Evolutionary conservation across 2,329 filamentous ascomycete species (phyloP), one percentile per base, ranked within the genome.

Genomic region (Xylariomycetidae sp.): DNA sequence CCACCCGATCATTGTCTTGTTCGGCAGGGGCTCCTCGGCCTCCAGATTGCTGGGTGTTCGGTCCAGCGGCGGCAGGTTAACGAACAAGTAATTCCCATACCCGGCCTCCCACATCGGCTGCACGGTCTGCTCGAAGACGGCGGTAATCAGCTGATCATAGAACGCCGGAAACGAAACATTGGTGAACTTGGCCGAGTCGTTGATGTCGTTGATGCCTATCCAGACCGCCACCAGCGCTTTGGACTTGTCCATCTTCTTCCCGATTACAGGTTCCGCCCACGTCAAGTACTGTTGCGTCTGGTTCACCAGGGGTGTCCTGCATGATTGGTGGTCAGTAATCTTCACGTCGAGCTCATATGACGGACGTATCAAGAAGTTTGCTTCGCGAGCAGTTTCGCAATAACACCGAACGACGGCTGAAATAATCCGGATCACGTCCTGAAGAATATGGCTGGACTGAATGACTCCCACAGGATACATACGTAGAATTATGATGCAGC

Each of bases 201-300:
- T 63, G 40, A 77, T 71, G 36, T 77, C 73, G 46, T 77, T 77
- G 38, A 77, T 62, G 2, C 70, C 74, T 28, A 77, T 77, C 66
- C 68, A 77, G 23, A 74, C 49, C 3, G 38, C 38, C 0, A 74
- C 61, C 2, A 77, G 54, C 2, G 66, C 60, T 13, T 61, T 51
- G 4, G 53, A 42, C 12, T 61, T 53, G 8, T 64, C 45, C 13
- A 62, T 40, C 11, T 38, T 37, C 16, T 47, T 37, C 15, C 46
- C 38, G 4, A 70, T 56, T 9, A 61, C 61, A 1, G 59, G 59
- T 30, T 69, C 54, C 7, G 55, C 71, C 39, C 71, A 72, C 2
- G 45, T 45, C 3, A 59, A 45, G 48, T 67, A 77, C 39, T 74
- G 68, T 6, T 56, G 47, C 5, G 72, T 63, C 44, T 77, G 72